phyloP scores from a whole-genome alignment of 305 asterid species.

The Fraxinus greggii region DNA sequence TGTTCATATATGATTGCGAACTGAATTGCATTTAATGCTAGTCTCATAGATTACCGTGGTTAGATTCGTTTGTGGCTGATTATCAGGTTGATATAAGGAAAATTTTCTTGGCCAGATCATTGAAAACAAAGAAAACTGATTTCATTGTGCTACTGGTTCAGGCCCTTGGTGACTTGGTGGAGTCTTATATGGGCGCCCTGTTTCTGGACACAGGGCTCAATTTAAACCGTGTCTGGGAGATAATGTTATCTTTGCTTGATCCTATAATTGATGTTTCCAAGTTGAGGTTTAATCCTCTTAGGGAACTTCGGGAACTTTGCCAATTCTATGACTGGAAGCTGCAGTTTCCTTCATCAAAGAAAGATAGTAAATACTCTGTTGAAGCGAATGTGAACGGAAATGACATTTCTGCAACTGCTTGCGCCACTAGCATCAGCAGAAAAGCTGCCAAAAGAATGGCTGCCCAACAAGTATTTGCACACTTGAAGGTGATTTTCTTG shows the following conservation, averaged over 20 bases:
- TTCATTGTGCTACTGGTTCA: slow-evolving; percentile 39
- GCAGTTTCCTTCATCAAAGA: slow-evolving; percentile 42
- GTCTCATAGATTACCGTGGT: background rate
- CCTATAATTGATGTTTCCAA: slow-evolving; percentile 61
- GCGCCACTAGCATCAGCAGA: slow-evolving; percentile 49
- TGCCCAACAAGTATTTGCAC: slow-evolving; percentile 42
- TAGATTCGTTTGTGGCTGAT: background rate
- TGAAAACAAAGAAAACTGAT: slow-evolving; percentile 32
- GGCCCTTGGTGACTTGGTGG: slow-evolving; percentile 96
- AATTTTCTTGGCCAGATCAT: background rate
- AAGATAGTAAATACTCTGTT: slow-evolving; percentile 46
- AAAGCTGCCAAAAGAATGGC: slow-evolving; percentile 64
- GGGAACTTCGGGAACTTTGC: slow-evolving; percentile 81
- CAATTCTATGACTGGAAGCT: slow-evolving; percentile 60
- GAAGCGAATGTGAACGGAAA: slow-evolving; percentile 52
- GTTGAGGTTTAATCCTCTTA: slow-evolving; percentile 63
- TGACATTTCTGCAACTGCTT: slow-evolving; percentile 36
- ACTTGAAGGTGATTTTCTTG: slow-evolving; percentile 58
- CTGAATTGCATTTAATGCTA: background rate
- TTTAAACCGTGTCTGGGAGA: slow-evolving; percentile 66
- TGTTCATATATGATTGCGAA: background rate
- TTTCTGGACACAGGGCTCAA: slow-evolving; percentile 82
- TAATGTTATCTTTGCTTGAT: slow-evolving; percentile 62
- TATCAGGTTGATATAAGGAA: slow-evolving; percentile 3
- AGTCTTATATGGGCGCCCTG: slow-evolving; percentile 86